Evolutionary conservation across 139 green algal species (phyloP), one percentile per base, ranked within the genome.

Genomic region (Desmodesmus armatus): DNA sequence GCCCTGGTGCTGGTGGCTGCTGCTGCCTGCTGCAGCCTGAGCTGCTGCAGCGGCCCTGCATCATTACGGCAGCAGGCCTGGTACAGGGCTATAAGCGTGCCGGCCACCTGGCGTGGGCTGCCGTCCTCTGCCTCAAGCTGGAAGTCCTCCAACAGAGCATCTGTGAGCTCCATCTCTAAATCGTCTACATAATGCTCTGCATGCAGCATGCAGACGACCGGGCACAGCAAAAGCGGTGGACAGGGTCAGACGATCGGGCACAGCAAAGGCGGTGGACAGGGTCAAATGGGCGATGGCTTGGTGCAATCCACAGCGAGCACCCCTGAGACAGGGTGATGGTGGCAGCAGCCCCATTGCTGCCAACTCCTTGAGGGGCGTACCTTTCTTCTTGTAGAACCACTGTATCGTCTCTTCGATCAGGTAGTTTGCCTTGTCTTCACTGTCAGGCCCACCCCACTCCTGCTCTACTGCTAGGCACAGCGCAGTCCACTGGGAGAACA

Each of bases 391-490:
- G 81, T 96, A 96, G 72, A 98, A 98, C 95, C 95, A 99, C 5
- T 92, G n/a, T 3, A 97, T 40, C 3, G 95, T 87, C 4, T 99
- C 94, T 1, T 91, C 67, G 39, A 93, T 85, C 15, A 98, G 67
- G 11, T 89, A 72, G 23, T 95, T 47, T 25, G 91, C 96, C 80
- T 99, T 99, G 11, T 95, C 87, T 2, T 25, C 66, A 63, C 92
- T 97, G 47, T 91, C 81, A 47, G 62, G 53, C 0, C 96, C 96
- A 2, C 96, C 96, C 96, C 96, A 99, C 73, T 95, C 78, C 78
- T 98, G 96, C 67, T 96, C 91, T 33, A 99, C 90, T 21, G 96
- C 96, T 39, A 99, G 88, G 58, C 86, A 74, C 62, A 99, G 90
- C 21, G 96, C 96, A 11, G 96, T 98, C 96, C 96, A 99, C 23